Conservation (phyloP, 768 basidiomycete genomes). For the Lactarius sp. region DNA sequence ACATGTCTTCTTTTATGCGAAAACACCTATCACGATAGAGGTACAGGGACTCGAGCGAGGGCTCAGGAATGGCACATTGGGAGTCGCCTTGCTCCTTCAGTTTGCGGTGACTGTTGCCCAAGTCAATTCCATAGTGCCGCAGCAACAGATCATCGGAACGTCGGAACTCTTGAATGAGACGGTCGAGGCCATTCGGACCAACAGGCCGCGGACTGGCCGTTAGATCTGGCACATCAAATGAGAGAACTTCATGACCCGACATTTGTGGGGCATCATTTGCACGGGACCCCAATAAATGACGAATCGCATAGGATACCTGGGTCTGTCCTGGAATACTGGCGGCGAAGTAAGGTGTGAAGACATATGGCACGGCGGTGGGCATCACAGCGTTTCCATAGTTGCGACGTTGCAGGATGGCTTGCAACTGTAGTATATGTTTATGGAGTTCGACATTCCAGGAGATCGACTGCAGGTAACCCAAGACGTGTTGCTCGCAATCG, state of each 20-base stretch:
- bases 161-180: slow-evolving; percentile 5
- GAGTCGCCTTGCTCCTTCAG: neutral
- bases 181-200: neutral
- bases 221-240: no score
- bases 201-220: no score
- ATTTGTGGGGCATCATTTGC: neutral
- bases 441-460: neutral
- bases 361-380: neutral
- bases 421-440: slow-evolving; percentile 6
- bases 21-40: neutral
- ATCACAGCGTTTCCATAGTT: neutral
- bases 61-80: no score
- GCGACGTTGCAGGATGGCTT: neutral
- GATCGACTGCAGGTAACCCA: neutral
- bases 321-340: neutral
- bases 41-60: no score
- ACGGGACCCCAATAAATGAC: neutral
- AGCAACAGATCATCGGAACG: neutral
- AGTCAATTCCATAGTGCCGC: slow-evolving; percentile 5
- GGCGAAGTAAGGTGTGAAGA: neutral
- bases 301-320: neutral
- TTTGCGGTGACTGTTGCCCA: neutral
- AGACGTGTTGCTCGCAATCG: neutral
- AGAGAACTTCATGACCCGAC: neutral
- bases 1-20: neutral